Evolutionary conservation across 768 basidiomycete species (phyloP), one percentile per base, ranked within the genome.

Genomic region (Panaeolus cyanescens): DNA sequence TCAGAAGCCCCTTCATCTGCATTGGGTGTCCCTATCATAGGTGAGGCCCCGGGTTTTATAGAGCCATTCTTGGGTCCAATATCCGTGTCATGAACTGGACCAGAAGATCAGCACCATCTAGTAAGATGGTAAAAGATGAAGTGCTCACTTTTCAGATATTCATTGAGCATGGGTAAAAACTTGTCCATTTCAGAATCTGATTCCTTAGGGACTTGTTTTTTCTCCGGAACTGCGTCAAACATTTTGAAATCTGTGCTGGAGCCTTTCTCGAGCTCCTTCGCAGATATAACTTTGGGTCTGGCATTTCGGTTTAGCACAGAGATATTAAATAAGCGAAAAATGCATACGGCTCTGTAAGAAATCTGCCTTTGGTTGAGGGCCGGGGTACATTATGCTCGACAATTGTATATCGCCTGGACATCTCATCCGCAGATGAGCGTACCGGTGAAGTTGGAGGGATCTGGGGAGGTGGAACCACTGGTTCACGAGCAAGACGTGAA

Each of bases 131-230:
- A 56, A 9, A 5, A 57, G 25, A 53, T 28, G 33, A 53, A 17
- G 53, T 3, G 72, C 84, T 40, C 62, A 91, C 92, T 63, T 62
- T 74, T 87, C 56, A 87, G 79, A 72, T 93, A 93, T 62, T 91
- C 89, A 60, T 85, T 83, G n/a, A 93, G 74, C 79, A 93, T 79
- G 0, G 91, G 88, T 45, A 91, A 61, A 68, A 93, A 92, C 58
- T 90, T 91, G 58, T 88, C 91, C 78, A 93, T 84, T 65, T 92
- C 90, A 4, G 78, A 68, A 64, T 87, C 88, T 5, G 78, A 59
- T 33, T 72, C 67, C 10, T 74, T 72, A 2, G 72, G 58, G 4
- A 66, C 42, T 32, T 71, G 72, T 39, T 74, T 71, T 9, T 74
- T 65, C 36, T 81, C 74, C 3, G 76, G 85, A 10, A 93, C 78